phyloP scores from a whole-genome alignment of 371 early-diverging fungal species.

The Dinochytrium kinnereticum region DNA sequence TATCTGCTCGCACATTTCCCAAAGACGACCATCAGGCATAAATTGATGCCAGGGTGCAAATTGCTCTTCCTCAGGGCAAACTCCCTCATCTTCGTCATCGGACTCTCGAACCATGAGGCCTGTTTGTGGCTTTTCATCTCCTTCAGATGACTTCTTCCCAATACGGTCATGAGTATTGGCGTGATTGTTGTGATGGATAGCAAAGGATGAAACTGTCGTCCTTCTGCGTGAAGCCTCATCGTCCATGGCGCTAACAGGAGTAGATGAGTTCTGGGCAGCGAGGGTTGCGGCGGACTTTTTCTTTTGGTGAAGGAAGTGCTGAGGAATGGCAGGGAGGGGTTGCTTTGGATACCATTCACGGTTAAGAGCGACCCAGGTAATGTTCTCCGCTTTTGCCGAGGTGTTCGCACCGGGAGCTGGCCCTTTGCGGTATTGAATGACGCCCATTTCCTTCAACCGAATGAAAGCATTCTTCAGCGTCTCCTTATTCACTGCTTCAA shows the following conservation, averaged over 20 bases:
- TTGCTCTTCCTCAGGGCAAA: slow-evolving; percentile 17
- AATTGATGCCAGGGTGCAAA: slow-evolving; percentile 50
- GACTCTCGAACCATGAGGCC: not conserved
- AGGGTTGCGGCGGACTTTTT: not conserved
- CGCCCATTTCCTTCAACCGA: slow-evolving; percentile 70
- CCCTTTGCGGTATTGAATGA: slow-evolving; percentile 52
- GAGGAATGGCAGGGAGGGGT: slow-evolving; percentile 25
- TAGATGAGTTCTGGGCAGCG: not conserved
- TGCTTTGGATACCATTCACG: slow-evolving; percentile 37
- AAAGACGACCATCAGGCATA: slow-evolving; percentile 70
- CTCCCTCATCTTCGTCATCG: slow-evolving; percentile 39
- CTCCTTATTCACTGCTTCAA: slow-evolving; percentile 88
- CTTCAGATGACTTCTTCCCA: not conserved
- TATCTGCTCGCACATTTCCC: slow-evolving; percentile 84
- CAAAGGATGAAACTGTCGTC: slow-evolving; percentile 9
- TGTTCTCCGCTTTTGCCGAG: slow-evolving; percentile 6
- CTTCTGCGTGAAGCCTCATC: slow-evolving; percentile 7
- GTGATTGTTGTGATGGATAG: slow-evolving; percentile 23
- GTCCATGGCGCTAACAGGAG: slow-evolving; percentile 7
- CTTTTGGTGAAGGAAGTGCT: not conserved
- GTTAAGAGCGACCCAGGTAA: slow-evolving; percentile 39
- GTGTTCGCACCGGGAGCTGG: slow-evolving; percentile 20
- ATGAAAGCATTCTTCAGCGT: slow-evolving; percentile 78
- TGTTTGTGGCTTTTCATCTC: slow-evolving; percentile 13
- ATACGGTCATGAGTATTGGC: slow-evolving; percentile 20